Percentiles rank a stretch among this genome's conserved stretches.
phyloP scores from a whole-genome alignment of 495 filamentous ascomycete genomes.

The Bathelium albidoporum region DNA sequence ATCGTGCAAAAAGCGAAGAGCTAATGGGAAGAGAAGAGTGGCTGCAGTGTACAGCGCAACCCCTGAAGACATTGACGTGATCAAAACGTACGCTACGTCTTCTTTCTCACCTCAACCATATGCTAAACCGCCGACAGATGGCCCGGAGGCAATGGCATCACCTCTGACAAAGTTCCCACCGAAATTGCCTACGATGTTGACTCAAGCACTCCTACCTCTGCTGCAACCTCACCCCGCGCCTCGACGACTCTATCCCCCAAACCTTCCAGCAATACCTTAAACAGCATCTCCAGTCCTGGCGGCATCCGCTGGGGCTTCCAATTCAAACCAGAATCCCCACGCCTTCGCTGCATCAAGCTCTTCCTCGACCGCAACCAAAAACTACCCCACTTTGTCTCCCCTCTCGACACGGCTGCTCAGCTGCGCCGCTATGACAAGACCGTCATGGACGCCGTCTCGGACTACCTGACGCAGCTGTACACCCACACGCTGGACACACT shows the following conservation, averaged over 20 bases:
- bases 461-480: slow-evolving; percentile 48
- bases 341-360: slow-evolving; percentile 68
- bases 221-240: slow-evolving; percentile 28
- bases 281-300: slow-evolving; percentile 7
- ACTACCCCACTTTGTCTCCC: slow-evolving; percentile 65
- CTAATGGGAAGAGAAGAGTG: slow-evolving; percentile 39
- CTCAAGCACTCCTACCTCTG: slow-evolving; percentile 11
- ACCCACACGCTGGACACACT: slow-evolving; percentile 66
- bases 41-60: slow-evolving; percentile 66
- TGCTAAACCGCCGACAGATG: slow-evolving; percentile 29
- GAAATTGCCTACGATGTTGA: slow-evolving; percentile 32
- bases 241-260: slow-evolving; percentile 16
- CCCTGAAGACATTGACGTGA: slow-evolving; percentile 68
- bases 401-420: slow-evolving; percentile 61
- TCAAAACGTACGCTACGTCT: slow-evolving; percentile 44
- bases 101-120: neutral
- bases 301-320: slow-evolving; percentile 66
- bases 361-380: slow-evolving; percentile 71
- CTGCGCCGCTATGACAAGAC: slow-evolving; percentile 45
- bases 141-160: slow-evolving; percentile 57
- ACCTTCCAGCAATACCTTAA: neutral
- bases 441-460: slow-evolving; percentile 37
- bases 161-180: slow-evolving; percentile 37
- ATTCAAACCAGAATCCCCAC: slow-evolving; percentile 61
- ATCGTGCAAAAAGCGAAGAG: neutral